These are phyloP conservation scores for Pisolithus orientalis DNA, from an alignment of 768 basidiomycete species.

Conservation along the genomic window DNA sequence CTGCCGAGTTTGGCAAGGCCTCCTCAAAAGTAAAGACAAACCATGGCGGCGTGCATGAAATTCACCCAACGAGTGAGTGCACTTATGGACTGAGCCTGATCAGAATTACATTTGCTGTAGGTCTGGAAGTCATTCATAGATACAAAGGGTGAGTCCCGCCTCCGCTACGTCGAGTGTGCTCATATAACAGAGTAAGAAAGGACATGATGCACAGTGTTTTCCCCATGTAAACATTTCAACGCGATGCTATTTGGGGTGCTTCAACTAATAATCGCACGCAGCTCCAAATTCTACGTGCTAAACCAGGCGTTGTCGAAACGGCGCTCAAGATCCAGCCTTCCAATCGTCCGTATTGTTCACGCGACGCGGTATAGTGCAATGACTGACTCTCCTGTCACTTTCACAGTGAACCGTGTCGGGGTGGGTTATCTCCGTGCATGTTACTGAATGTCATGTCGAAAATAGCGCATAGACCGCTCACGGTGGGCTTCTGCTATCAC, in stretches of 20 bases:
- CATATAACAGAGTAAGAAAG: constrained; percentile 31
- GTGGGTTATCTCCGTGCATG: constrained; percentile 34
- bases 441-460: constrained; percentile 1
- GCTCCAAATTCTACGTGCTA: constrained; percentile 59
- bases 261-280: constrained; percentile 18
- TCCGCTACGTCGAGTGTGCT: neutral
- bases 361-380: neutral
- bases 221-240: constrained; percentile 50
- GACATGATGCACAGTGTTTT: constrained; percentile 76
- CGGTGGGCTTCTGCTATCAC: constrained; percentile 73
- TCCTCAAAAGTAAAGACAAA: too few relatives aligned
- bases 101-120: constrained; percentile 20
- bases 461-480: constrained; percentile 46
- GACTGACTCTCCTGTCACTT: neutral
- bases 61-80: constrained; percentile 56
- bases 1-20: constrained; percentile 16
- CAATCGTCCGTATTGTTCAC: constrained; percentile 45
- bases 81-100: neutral
- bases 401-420: constrained; percentile 73
- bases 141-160: constrained; percentile 49
- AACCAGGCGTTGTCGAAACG: constrained; percentile 66
- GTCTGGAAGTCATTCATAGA: constrained; percentile 81
- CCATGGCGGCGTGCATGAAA: constrained; percentile 63
- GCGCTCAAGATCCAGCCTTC: constrained; percentile 69
- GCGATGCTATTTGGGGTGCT: neutral